Evolutionary conservation across 495 filamentous ascomycete genomes (phyloP), one percentile per base, ranked within the genome.

Genomic region (Xylaria intraflava): DNA sequence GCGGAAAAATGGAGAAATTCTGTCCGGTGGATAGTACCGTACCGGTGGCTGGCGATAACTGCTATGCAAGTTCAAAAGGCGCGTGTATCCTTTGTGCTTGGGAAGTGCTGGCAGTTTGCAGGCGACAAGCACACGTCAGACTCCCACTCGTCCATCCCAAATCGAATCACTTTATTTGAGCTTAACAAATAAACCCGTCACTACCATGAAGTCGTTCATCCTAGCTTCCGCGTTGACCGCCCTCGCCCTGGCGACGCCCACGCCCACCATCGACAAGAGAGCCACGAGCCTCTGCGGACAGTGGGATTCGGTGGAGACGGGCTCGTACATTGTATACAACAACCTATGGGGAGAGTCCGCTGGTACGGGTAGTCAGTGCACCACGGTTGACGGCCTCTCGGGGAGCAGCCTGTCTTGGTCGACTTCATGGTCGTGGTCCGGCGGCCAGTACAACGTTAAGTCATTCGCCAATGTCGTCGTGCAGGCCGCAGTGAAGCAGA

Each of bases 381-480:
- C 79, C 9, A 72, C 69, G 1, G 62, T 83, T 23, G 73, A 78
- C 60, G 72, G 72, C 10, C 56, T 72, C 33, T 60, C 49, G 71
- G 72, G 41, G 67, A 54, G 35, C 38, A 74, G 55, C 1, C 66
- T 85, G 47, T 65, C 72, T 43, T 86, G 82, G 82, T 69, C 75
- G 49, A 80, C 81, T 4, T 68, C 60, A 16, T 86, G 78, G 79
- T 65, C 73, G 22, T 86, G 82, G 83, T 64, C 67, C 10, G 79
- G 80, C 16, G 72, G 70, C 11, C 45, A 65, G 2, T 65, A 54
- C 56, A 67, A 71, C 50, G 82, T 85, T 48, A 86, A 86, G 72
- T 81, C 77, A 51, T 86, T 70, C 57, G 73, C 83, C 40, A 83
- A 83, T 45, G 78, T 69, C 14, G 73, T 72, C 0, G 66, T 76